phyloP scores from a whole-genome alignment of 345 rosid species.

The Hibiscus mutabilis region DNA sequence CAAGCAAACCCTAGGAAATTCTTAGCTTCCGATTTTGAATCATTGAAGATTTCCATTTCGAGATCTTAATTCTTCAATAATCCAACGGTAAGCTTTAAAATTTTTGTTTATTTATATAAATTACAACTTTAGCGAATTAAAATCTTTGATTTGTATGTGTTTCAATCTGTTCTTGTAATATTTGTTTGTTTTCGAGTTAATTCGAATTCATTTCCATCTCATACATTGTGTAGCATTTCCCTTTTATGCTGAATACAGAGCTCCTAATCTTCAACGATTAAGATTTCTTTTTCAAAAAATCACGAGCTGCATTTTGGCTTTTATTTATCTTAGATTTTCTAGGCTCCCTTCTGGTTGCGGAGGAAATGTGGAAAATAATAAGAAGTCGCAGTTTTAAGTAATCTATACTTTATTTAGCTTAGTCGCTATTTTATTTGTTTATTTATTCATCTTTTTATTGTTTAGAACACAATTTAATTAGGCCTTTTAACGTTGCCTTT shows the following conservation, averaged over 20 bases:
- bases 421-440: not conserved
- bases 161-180: conserved; percentile 5
- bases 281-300: not conserved
- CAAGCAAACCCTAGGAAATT: conserved; percentile 16
- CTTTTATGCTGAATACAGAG: not conserved
- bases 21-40: conserved; percentile 17
- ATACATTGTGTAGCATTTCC: conserved; percentile 24
- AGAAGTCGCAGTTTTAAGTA: not conserved
- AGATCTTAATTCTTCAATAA: conserved; percentile 33
- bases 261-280: conserved; percentile 1
- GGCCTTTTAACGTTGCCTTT: not conserved
- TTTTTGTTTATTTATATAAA: not conserved
- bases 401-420: not conserved
- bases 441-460: not conserved
- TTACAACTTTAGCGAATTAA: not conserved
- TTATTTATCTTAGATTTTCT: conserved; percentile 4
- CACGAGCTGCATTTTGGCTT: not conserved
- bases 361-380: conserved; percentile 18
- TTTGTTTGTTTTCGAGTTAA: not conserved
- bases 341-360: conserved; percentile 23
- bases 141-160: not conserved
- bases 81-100: conserved; percentile 18
- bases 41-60: conserved; percentile 19
- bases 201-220: conserved; percentile 13
- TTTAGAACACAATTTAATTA: not conserved